These are phyloP conservation scores for Cunninghamia lanceolata DNA, from an alignment of 75 land plant genomes.

Conservation along the genomic window DNA sequence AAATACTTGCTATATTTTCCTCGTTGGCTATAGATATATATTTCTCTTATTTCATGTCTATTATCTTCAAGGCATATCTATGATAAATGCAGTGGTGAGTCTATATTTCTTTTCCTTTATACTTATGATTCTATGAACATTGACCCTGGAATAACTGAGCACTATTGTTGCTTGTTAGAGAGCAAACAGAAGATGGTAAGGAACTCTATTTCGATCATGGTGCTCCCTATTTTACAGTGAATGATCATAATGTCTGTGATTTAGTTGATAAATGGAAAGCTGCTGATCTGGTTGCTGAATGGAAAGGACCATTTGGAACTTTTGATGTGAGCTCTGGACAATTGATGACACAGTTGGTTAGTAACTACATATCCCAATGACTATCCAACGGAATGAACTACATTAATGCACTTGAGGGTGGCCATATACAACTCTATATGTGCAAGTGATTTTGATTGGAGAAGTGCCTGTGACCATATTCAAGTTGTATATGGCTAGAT, in stretches of 20 bases:
- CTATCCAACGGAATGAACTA: neutral
- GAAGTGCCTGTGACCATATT: neutral
- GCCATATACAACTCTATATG: neutral
- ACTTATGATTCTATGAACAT: neutral
- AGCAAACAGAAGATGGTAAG: slow-evolving; percentile 58
- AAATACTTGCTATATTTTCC: neutral
- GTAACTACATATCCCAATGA: neutral
- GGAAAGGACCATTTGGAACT: slow-evolving; percentile 64
- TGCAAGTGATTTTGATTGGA: neutral
- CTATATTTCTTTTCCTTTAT: neutral
- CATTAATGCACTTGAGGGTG: neutral
- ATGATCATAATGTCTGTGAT: slow-evolving; percentile 32
- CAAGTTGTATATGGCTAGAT: neutral
- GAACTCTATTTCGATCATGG: slow-evolving; percentile 80
- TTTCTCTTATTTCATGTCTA: neutral
- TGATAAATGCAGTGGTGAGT: neutral
- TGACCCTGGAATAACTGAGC: neutral
- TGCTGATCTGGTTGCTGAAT: slow-evolving; percentile 63
- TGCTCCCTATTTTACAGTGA: slow-evolving; percentile 70
- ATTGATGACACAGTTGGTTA: slow-evolving; percentile 46
- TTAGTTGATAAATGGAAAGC: slow-evolving; percentile 66
- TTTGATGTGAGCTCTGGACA: slow-evolving; percentile 42
- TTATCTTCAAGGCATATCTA: neutral
- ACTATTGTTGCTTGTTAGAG: slow-evolving; percentile 30
- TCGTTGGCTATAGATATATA: neutral